Conservation (phyloP, 2,329 filamentous ascomycete genomes). For the Capronia epimyces region DNA sequence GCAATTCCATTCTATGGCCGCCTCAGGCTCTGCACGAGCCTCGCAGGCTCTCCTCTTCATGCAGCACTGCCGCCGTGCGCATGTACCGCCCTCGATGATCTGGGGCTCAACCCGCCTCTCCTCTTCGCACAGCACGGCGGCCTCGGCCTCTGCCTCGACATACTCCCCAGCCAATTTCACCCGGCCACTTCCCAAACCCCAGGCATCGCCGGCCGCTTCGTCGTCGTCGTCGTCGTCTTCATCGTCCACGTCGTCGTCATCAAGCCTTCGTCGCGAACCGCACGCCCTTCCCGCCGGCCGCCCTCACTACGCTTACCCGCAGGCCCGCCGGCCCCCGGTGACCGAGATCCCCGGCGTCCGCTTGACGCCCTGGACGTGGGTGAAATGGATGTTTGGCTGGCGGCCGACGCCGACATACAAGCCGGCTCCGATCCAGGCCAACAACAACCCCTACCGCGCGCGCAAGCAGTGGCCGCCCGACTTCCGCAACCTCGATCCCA, state of each 20-base stretch:
- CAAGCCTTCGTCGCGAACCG: background rate
- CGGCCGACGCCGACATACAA: constrained; percentile 19
- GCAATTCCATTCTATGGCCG: constrained; percentile 21
- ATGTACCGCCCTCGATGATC: background rate
- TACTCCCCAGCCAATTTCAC: constrained; percentile 27
- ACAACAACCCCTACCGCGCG: constrained; percentile 53
- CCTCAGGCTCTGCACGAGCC: constrained; percentile 8
- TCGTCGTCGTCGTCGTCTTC: background rate
- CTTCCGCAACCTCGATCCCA: constrained; percentile 56
- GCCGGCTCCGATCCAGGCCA: constrained; percentile 26
- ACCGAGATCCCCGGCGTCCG: constrained; percentile 14
- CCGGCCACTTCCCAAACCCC: constrained; percentile 1
- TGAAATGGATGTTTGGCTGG: constrained; percentile 22
- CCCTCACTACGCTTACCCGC: constrained; percentile 16
- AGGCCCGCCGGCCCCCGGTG: background rate
- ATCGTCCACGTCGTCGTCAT: background rate
- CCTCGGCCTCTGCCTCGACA: constrained; percentile 16
- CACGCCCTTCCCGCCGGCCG: constrained; percentile 10
- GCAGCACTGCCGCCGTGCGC: constrained; percentile 21
- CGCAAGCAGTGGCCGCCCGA: constrained; percentile 62
- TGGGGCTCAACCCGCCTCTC: background rate
- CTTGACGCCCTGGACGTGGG: constrained; percentile 19
- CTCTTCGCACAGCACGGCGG: constrained; percentile 12
- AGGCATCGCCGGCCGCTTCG: constrained; percentile 4
- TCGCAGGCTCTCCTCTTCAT: constrained; percentile 23